Base-by-base conservation (phyloP, 306 rosid species). In the Fagus crenata region DNA sequence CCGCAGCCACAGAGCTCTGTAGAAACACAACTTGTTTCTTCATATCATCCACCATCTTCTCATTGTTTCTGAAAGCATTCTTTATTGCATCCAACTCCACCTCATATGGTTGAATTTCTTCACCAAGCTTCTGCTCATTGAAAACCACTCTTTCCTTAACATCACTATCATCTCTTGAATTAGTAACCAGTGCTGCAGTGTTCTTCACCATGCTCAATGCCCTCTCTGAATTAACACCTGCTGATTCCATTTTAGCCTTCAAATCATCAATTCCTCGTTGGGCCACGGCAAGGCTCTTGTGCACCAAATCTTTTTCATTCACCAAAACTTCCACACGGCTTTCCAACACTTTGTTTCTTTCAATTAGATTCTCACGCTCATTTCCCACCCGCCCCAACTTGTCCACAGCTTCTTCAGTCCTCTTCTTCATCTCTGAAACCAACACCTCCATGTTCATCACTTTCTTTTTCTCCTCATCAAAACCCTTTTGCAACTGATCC, bases 1-100 rank as follows among this genome's bases (percentile, higher is more conserved):
- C 89, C 78, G 87, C 83, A 0, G 70, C 79, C 63, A 72, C 76
- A 13, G 88, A 76, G 18, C 65, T 84, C 67, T 86, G 72, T 69
- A 85, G 32, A 0, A 73, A 54, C 46, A 75, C 89, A 22, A 91
- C 56, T 17, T 84, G 82, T 58, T 80, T 76, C 85, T 86, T 89
- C 91, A 91, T 82, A 55, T 84, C 91, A 64, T 84, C 92, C 74
- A 89, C 77, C 51, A 35, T 55, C 84, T 85, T 88, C 73, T 87
- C 82, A 88, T 91, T 92, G 80, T 69, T 79, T 42, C 69, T 82
- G 83, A 92, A 95, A 9, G 97, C 93, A 0, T 43, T 80, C 40
- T 72, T 84, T n/a, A 92, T 92, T n/a, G 93, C 86, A 40, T 88
- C 85, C 41, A 95, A 67, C 81, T 92, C 93, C 32, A 68, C 80